Percentiles rank a stretch among this genome's conserved stretches.
These are phyloP conservation scores for Macrotyloma uniflorum DNA, from an alignment of 306 rosid genomes.

Conservation along the genomic window DNA sequence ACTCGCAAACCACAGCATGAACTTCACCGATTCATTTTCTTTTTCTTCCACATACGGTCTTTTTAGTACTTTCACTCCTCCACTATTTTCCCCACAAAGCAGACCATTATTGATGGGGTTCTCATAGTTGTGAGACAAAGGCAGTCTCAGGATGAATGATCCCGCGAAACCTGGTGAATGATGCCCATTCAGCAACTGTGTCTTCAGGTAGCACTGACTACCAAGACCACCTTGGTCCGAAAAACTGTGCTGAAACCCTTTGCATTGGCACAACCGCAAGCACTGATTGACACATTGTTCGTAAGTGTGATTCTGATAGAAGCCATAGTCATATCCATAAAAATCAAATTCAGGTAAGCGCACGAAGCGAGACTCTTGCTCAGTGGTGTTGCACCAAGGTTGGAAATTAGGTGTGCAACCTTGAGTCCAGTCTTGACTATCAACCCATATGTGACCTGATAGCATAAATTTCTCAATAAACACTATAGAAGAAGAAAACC, in stretches of 20 bases:
- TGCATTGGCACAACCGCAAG: neutral
- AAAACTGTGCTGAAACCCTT: neutral
- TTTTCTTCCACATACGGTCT: neutral
- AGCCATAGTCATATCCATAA: constrained; percentile 5
- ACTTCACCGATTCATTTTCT: constrained; percentile 19
- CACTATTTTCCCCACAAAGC: neutral
- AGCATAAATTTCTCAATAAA: neutral
- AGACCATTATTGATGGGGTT: neutral
- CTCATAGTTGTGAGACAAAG: neutral
- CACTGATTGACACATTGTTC: constrained; percentile 14
- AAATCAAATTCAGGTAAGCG: neutral
- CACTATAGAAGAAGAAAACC: neutral
- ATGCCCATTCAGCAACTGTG: constrained; percentile 9
- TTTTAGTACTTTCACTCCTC: neutral
- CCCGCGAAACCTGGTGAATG: neutral
- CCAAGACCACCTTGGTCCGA: neutral
- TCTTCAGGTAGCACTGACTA: constrained; percentile 25
- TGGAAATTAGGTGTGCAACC: constrained; percentile 33
- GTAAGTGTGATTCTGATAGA: neutral
- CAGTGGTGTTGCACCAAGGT: constrained; percentile 15
- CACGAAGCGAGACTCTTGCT: neutral
- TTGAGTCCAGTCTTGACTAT: constrained; percentile 26
- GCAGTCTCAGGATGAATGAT: constrained; percentile 6
- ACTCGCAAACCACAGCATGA: constrained; percentile 30
- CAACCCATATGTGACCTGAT: neutral